Percentiles rank a stretch among this genome's conserved stretches.
Evolutionary conservation across 495 filamentous ascomycete species (phyloP).

Genomic region (Neurospora tetraspora): DNA sequence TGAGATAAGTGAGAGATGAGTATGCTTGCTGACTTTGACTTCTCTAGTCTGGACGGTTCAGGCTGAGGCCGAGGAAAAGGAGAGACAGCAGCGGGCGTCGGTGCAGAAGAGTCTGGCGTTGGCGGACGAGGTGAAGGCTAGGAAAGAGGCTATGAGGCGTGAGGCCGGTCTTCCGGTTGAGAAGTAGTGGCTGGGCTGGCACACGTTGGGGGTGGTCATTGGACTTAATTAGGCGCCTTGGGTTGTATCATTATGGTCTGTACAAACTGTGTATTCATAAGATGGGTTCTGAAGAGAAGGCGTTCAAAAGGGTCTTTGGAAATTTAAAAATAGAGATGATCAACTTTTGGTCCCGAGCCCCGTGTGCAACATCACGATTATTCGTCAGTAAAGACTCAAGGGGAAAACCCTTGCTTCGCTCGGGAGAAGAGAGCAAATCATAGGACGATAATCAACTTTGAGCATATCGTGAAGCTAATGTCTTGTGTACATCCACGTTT

Average conservation of each 20-base stretch:
- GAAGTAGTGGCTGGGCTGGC: neutral
- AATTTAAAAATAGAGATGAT: neutral
- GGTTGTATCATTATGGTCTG: neutral
- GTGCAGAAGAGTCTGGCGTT: slow-evolving; percentile 32
- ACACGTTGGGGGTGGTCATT: neutral
- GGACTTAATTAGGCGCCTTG: neutral
- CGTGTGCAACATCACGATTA: neutral
- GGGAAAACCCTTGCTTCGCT: no score
- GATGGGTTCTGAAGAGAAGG: neutral
- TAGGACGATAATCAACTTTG: neutral
- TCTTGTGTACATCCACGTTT: neutral
- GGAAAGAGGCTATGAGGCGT: slow-evolving; percentile 50
- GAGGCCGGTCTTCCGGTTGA: slow-evolving; percentile 27
- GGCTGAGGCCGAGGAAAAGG: slow-evolving; percentile 46
- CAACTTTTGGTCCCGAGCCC: neutral
- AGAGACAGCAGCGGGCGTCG: slow-evolving; percentile 35
- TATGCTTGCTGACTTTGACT: neutral
- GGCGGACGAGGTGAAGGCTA: slow-evolving; percentile 49
- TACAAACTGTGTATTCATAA: neutral
- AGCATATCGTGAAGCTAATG: neutral
- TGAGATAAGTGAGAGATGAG: neutral
- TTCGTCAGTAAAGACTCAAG: neutral
- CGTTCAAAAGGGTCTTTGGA: neutral
- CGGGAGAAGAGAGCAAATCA: neutral
- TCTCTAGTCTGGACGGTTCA: slow-evolving; percentile 60